phyloP scores from a whole-genome alignment of 106 monocot species.

The Iris macrosiphon region DNA sequence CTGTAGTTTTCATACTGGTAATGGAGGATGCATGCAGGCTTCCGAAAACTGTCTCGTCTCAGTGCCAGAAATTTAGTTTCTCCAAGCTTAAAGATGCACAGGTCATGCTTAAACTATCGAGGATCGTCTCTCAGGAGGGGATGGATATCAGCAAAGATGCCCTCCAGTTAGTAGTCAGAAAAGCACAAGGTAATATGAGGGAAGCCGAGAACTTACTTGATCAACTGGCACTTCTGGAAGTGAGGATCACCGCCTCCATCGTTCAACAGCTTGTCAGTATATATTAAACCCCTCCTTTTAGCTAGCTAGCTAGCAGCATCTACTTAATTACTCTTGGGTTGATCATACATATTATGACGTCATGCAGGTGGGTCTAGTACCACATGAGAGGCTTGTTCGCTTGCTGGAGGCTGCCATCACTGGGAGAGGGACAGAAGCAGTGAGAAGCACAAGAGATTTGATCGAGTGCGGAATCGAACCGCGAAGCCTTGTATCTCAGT shows the following conservation, averaged over 20 bases:
- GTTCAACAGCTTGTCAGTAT: constrained; percentile 21
- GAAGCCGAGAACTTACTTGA: constrained; percentile 24
- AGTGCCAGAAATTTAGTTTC: constrained; percentile 19
- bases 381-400: constrained; percentile 3
- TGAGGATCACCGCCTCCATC: constrained; percentile 3
- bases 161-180: constrained; percentile 3
- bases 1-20: constrained; percentile 6
- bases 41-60: constrained; percentile 15
- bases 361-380: constrained; percentile 16
- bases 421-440: constrained; percentile 7
- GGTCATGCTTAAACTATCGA: constrained; percentile 10
- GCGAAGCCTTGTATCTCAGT: constrained; percentile 1
- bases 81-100: constrained; percentile 9
- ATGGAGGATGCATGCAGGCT: constrained; percentile 4
- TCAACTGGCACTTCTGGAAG: constrained; percentile 13
- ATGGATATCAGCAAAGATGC: constrained; percentile 12
- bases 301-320: not conserved
- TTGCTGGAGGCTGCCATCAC: constrained; percentile 13
- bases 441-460: constrained; percentile 13
- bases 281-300: too few species aligned
- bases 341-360: not conserved
- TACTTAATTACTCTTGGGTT: not conserved
- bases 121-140: constrained; percentile 4
- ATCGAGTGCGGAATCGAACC: constrained; percentile 14
- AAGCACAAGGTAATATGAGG: constrained; percentile 9